Evolutionary conservation across 257 asterid species (phyloP).

Genomic region (Eustoma russellianum): DNA sequence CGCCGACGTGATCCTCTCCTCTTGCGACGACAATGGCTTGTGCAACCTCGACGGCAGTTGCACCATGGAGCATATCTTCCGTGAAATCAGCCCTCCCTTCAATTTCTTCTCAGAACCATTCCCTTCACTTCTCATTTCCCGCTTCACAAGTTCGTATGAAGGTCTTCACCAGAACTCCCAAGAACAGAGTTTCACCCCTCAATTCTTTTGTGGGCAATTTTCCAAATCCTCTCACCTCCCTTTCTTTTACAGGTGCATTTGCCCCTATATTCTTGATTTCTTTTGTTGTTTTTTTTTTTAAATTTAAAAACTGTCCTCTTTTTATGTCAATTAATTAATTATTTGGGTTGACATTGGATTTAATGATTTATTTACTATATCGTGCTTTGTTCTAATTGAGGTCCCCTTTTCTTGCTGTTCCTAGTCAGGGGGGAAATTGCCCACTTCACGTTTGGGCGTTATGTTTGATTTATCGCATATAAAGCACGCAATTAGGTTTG

Average conservation of each 20-base stretch:
- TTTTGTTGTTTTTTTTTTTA: too few species aligned
- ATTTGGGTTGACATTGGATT: too few species aligned
- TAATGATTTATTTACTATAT: too few species aligned
- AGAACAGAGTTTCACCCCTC: conserved; percentile 22
- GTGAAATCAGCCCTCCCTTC: conserved; percentile 63
- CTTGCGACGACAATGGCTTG: conserved; percentile 43
- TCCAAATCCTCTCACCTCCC: conserved; percentile 46
- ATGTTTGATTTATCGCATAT: too few species aligned
- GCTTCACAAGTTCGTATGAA: conserved; percentile 29
- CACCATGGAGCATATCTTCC: conserved; percentile 52
- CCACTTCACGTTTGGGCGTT: too few species aligned
- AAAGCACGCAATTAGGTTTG: too few species aligned
- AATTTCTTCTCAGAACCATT: conserved; percentile 22
- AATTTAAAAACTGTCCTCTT: too few species aligned
- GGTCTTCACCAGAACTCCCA: conserved; percentile 18
- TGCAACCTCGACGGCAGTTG: conserved; percentile 24
- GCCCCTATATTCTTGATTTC: too few species aligned
- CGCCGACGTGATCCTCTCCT: too few species aligned
- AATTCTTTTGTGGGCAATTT: conserved; percentile 62
- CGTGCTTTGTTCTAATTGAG: too few species aligned
- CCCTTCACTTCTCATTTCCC: conserved; percentile 30
- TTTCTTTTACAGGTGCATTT: conserved; percentile 42
- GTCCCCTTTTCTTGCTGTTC: too few species aligned
- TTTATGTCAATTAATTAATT: neutral
- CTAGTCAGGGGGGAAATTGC: too few species aligned